phyloP scores from a whole-genome alignment of 2,329 filamentous ascomycete genomes.

The Fusarium circinatum region DNA sequence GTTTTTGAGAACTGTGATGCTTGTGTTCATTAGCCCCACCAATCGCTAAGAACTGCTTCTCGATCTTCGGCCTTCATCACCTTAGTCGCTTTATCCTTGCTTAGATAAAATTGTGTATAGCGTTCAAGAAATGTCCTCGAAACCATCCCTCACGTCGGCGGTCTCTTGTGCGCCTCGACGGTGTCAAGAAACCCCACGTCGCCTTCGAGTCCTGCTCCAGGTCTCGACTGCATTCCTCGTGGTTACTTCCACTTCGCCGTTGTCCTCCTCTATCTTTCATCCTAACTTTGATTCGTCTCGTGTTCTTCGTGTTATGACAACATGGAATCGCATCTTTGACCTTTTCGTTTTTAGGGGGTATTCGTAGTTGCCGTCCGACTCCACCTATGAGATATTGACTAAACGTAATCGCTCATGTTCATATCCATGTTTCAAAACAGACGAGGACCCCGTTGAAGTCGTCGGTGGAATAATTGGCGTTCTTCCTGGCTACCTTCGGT shows the following conservation, averaged over 20 bases:
- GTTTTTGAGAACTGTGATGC: too few relatives aligned
- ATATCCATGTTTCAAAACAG: accelerated
- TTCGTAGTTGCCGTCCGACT: neutral
- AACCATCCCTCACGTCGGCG: neutral
- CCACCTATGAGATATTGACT: neutral
- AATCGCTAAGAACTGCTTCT: too few relatives aligned
- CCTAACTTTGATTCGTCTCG: neutral
- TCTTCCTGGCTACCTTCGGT: accelerated
- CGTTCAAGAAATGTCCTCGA: neutral
- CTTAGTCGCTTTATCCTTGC: accelerated
- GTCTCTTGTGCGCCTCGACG: neutral
- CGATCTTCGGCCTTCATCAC: neutral
- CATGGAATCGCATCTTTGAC: too few relatives aligned
- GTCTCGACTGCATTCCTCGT: neutral
- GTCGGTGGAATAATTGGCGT: accelerated
- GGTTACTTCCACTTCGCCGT: accelerated
- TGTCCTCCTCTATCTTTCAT: neutral
- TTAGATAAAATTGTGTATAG: accelerated
- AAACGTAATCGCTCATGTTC: accelerated
- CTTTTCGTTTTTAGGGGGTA: too few relatives aligned
- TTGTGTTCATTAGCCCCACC: neutral
- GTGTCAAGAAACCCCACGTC: too few relatives aligned
- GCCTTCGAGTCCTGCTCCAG: too few relatives aligned
- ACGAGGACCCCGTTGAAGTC: accelerated
- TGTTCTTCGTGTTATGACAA: accelerated